phyloP scores from a whole-genome alignment of 2,329 filamentous ascomycete genomes.

The Aureobasidium mangrovei region DNA sequence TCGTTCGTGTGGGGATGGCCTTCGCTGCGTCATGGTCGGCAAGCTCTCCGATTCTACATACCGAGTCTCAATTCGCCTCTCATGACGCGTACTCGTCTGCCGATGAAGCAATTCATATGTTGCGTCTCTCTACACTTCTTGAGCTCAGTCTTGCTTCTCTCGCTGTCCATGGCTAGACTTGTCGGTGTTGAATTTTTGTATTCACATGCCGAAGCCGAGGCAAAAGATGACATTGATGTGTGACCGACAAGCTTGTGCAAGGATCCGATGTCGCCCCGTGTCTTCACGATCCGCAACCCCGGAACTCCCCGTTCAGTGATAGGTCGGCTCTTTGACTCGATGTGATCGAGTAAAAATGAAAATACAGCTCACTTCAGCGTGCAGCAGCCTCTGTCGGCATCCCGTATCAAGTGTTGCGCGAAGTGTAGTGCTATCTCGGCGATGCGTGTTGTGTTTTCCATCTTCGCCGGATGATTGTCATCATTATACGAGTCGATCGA shows the following conservation, averaged over 20 bases:
- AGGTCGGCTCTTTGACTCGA: too few relatives aligned
- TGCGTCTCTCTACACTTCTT: neutral
- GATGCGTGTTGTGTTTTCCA: too few relatives aligned
- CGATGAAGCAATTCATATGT: too few relatives aligned
- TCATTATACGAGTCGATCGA: too few relatives aligned
- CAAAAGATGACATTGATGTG: neutral
- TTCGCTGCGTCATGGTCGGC: neutral
- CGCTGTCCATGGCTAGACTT: neutral
- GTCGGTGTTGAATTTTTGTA: neutral
- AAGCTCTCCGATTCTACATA: neutral
- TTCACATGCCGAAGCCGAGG: conserved; percentile 13
- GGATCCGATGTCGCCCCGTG: neutral
- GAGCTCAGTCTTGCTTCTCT: neutral
- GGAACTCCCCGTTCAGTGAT: neutral
- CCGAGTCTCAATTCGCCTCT: neutral
- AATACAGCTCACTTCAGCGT: too few relatives aligned
- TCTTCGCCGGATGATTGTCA: too few relatives aligned
- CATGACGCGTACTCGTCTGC: neutral
- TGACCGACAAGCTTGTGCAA: conserved; percentile 10
- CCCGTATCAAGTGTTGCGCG: too few relatives aligned
- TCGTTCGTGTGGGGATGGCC: neutral
- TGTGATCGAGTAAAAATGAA: too few relatives aligned
- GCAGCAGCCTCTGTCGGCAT: too few relatives aligned
- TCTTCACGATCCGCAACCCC: neutral
- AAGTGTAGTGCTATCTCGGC: too few relatives aligned